Conservation (phyloP, 257 asterid species). For the Ehretia macrophylla region DNA sequence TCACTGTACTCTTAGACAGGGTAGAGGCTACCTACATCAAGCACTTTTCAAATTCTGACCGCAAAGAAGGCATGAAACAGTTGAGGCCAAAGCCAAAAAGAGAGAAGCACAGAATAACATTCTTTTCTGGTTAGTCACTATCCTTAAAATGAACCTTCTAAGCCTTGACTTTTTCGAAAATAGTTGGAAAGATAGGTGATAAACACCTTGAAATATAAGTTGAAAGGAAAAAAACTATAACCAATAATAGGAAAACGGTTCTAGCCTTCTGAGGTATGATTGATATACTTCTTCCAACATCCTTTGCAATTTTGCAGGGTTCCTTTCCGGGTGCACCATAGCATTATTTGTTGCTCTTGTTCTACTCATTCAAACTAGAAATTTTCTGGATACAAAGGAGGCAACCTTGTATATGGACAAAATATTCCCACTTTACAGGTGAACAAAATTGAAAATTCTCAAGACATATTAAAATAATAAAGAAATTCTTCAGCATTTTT, state of each 20-base stretch:
- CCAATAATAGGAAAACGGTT: no score
- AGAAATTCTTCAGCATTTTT: background rate
- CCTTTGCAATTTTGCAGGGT: conserved; percentile 40
- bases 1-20: conserved; percentile 55
- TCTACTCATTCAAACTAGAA: conserved; percentile 56
- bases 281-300: background rate
- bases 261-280: background rate
- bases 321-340: conserved; percentile 65
- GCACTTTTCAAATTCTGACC: conserved; percentile 54
- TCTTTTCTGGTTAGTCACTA: conserved; percentile 50
- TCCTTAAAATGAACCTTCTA: background rate
- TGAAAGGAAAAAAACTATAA: background rate
- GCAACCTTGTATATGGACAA: conserved; percentile 45
- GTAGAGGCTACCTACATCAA: conserved; percentile 57
- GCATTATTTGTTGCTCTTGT: conserved; percentile 58
- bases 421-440: conserved; percentile 81
- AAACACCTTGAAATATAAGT: background rate
- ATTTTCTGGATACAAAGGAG: conserved; percentile 33
- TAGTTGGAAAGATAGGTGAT: no score
- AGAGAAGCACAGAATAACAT: conserved; percentile 61
- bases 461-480: background rate
- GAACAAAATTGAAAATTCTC: conserved; percentile 1
- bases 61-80: conserved; percentile 73
- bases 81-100: conserved; percentile 62
- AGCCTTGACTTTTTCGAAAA: no score